Conservation (phyloP, 192 early-diverging fungal species). For the Podila verticillata region DNA sequence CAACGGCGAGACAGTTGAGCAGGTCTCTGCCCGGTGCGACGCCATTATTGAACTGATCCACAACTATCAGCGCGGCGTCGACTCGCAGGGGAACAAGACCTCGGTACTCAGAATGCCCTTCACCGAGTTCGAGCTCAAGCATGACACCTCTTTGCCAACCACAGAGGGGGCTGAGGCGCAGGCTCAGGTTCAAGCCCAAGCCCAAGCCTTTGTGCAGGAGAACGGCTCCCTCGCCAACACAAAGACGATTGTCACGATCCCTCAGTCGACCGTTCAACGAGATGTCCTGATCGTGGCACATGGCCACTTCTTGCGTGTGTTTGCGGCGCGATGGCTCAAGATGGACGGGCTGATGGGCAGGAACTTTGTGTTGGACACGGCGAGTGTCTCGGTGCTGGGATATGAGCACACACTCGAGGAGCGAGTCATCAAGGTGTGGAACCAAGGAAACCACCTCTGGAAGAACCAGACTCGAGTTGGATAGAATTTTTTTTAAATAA, state of each 20-base stretch:
- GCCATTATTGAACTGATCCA: constrained; percentile 51
- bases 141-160: background rate
- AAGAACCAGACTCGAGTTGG: constrained; percentile 34
- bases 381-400: constrained; percentile 49
- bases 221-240: background rate
- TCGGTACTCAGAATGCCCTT: constrained; percentile 26
- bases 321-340: constrained; percentile 51
- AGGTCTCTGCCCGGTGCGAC: constrained; percentile 51
- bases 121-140: constrained; percentile 18
- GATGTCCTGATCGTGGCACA: constrained; percentile 56
- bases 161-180: background rate
- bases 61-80: constrained; percentile 33
- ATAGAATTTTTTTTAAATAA: background rate
- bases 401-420: constrained; percentile 54
- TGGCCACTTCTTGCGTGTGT: constrained; percentile 51
- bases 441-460: constrained; percentile 47
- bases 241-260: constrained; percentile 18
- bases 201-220: background rate
- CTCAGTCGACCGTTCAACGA: constrained; percentile 5
- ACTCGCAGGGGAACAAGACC: constrained; percentile 21
- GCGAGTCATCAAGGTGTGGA: constrained; percentile 50
- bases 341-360: constrained; percentile 33
- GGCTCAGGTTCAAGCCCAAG: background rate
- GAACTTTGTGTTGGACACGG: constrained; percentile 54
- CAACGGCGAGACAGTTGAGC: constrained; percentile 53